Conservation (phyloP, 805 yeast species). For the Cyberlindnera saturnus region DNA sequence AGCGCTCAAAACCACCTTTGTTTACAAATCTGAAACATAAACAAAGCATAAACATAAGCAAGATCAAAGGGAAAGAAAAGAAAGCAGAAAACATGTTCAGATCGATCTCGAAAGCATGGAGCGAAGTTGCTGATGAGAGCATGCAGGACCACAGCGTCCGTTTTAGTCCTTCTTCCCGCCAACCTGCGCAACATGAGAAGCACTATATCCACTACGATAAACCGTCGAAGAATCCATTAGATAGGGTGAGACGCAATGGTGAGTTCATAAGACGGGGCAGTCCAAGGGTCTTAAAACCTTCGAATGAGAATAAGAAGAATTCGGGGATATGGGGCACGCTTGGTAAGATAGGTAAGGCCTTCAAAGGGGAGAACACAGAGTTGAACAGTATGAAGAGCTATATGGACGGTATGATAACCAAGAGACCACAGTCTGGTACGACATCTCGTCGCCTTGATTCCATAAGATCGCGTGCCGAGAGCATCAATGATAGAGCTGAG, state of each 20-base stretch:
- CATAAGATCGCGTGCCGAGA: constrained; percentile 10
- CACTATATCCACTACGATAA: constrained; percentile 16
- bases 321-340: constrained; percentile 10
- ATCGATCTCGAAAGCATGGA: constrained; percentile 20
- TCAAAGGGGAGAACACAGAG: constrained; percentile 13
- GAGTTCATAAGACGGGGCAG: constrained; percentile 8
- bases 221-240: constrained; percentile 4
- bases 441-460: constrained; percentile 4
- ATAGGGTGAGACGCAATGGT: constrained; percentile 5
- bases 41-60: too few relatives aligned
- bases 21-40: too few relatives aligned
- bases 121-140: constrained; percentile 16
- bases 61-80: too few relatives aligned
- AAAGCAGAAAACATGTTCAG: constrained; percentile 11
- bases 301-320: constrained; percentile 9
- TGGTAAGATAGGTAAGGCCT: constrained; percentile 17
- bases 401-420: constrained; percentile 19
- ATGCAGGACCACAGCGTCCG: constrained; percentile 7
- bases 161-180: constrained; percentile 9
- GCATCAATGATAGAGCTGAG: constrained; percentile 14
- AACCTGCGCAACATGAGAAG: not conserved
- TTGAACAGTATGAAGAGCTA: constrained; percentile 18
- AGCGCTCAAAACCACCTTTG: too few relatives aligned
- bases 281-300: constrained; percentile 17
- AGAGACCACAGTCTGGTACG: constrained; percentile 9